Evolutionary conservation across 2,329 filamentous ascomycete species (phyloP).

Genomic region (Ophiostoma tasmaniense): DNA sequence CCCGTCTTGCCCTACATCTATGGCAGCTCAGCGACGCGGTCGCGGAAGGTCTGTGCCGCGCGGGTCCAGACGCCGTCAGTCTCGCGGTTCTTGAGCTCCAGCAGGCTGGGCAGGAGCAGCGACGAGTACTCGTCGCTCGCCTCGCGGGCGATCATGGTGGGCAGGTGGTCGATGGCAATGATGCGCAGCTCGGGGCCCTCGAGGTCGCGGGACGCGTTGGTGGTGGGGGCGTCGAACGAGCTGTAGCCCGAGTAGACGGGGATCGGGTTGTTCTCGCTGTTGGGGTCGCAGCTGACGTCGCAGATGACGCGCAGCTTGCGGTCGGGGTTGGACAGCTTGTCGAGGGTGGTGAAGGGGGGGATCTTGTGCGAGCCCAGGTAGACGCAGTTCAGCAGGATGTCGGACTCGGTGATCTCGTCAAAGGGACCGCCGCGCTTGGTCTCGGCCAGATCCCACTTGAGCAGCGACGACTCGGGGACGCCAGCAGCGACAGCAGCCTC

Average conservation of each 20-base stretch:
- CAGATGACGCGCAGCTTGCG: slow-evolving; percentile 73
- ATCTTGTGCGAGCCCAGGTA: slow-evolving; percentile 63
- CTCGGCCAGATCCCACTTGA: slow-evolving; percentile 68
- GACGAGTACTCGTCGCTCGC: slow-evolving; percentile 74
- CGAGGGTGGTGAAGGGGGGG: slow-evolving; percentile 68
- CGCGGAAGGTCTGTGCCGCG: slow-evolving; percentile 74
- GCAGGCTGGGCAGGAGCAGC: slow-evolving; percentile 66
- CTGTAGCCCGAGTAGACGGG: slow-evolving; percentile 80
- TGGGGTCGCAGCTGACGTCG: slow-evolving; percentile 70
- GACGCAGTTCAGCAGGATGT: slow-evolving; percentile 82
- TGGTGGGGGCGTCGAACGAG: slow-evolving; percentile 81
- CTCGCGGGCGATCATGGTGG: slow-evolving; percentile 75
- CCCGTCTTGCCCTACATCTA: neutral
- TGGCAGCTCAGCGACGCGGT: slow-evolving; percentile 53
- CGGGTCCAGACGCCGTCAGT: slow-evolving; percentile 72
- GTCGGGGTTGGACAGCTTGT: slow-evolving; percentile 56
- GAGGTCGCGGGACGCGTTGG: slow-evolving; percentile 47
- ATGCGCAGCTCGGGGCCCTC: slow-evolving; percentile 58
- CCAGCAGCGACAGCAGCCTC: slow-evolving; percentile 71
- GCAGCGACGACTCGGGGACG: slow-evolving; percentile 58
- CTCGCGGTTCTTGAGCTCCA: slow-evolving; percentile 67
- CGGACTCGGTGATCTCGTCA: slow-evolving; percentile 63
- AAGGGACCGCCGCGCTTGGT: slow-evolving; percentile 70
- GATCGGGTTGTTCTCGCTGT: slow-evolving; percentile 53
- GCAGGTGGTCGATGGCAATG: slow-evolving; percentile 82